A percentile compares a stretch with the other conserved stretches of the same genome.
Evolutionary conservation across 306 rosid species (phyloP).

Genomic region (Pyrus bretschneideri): DNA sequence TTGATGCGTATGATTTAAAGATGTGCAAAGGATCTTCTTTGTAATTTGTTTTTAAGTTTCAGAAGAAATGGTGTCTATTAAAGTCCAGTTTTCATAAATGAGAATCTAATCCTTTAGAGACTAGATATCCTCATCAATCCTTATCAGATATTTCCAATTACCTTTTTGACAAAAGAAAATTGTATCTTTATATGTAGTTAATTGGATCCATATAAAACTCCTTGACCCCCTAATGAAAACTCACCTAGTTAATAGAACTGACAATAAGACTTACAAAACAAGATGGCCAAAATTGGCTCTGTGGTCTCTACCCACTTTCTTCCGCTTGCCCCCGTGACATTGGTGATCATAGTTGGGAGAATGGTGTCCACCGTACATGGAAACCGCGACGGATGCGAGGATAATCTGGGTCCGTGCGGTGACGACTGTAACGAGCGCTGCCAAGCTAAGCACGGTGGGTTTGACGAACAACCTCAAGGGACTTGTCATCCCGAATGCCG

Average conservation of each 20-base stretch:
- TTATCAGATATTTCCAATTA: not conserved
- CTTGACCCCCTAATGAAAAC: not conserved
- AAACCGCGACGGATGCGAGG: not conserved
- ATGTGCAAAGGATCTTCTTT: no score
- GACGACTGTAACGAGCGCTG: not conserved
- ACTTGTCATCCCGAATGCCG: not conserved
- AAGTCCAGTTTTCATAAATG: not conserved
- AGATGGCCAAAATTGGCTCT: not conserved
- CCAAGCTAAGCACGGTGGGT: not conserved
- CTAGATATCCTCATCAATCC: not conserved
- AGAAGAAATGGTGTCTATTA: no score
- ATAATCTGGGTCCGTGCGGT: not conserved
- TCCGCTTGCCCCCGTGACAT: not conserved
- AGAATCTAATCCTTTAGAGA: not conserved
- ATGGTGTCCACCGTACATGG: not conserved
- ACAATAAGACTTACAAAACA: not conserved
- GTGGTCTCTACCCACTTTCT: not conserved
- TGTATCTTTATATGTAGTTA: not conserved
- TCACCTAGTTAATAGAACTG: not conserved
- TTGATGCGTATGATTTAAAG: no score
- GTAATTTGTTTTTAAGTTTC: no score
- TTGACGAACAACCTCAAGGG: not conserved
- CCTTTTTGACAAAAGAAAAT: no score
- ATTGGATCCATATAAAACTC: not conserved
- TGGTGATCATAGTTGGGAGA: not conserved